Conservation (phyloP, 2,329 filamentous ascomycete species). For the Ophiognomonia clavigignenti-juglandacearum region DNA sequence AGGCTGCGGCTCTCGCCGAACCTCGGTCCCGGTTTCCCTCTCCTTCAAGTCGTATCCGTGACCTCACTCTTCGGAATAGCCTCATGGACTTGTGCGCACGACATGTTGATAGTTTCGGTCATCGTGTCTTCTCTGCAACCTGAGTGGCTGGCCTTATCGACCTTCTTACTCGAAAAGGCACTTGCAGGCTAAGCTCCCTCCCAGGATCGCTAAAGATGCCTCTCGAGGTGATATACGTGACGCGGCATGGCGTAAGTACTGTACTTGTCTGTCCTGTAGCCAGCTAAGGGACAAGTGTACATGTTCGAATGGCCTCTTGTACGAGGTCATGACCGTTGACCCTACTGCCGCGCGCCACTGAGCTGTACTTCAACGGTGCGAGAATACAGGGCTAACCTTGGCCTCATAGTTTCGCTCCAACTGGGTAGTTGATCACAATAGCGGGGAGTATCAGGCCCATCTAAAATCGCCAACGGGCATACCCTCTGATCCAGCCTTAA, state of each 20-base stretch:
- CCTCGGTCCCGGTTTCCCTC: too few species aligned
- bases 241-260: conserved; percentile 67
- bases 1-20: too few species aligned
- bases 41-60: too few species aligned
- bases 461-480: conserved; percentile 83
- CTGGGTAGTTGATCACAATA: conserved; percentile 78
- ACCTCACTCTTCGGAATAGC: too few species aligned
- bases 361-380: conserved; percentile 9
- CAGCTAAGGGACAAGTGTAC: too few species aligned
- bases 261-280: too few species aligned
- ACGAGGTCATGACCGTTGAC: background rate
- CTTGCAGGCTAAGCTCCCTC: background rate
- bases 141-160: background rate
- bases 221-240: conserved; percentile 68
- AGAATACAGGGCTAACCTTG: conserved; percentile 10
- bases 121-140: too few species aligned
- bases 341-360: background rate
- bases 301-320: too few species aligned
- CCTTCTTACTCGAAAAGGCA: background rate
- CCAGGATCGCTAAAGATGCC: conserved; percentile 49
- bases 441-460: conserved; percentile 69
- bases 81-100: too few species aligned
- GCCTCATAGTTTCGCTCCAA: conserved; percentile 73
- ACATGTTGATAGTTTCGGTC: too few species aligned
- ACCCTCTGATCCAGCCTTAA: conserved; percentile 80